These are phyloP conservation scores for Buxus sempervirens DNA, from an alignment of 164 flowering plant species.

Conservation along the genomic window DNA sequence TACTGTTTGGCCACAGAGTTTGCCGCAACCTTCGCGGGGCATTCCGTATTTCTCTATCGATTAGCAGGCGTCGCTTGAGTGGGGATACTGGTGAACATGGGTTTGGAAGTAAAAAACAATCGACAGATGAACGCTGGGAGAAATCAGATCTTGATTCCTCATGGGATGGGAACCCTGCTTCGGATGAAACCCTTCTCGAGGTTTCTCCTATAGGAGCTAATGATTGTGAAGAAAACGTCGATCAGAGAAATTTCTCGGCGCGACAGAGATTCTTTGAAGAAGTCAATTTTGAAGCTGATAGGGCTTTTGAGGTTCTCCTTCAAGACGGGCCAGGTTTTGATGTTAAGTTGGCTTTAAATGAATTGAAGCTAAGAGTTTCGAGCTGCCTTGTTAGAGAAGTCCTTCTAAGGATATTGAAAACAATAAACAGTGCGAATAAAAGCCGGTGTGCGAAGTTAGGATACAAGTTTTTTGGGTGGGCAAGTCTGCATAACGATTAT, in stretches of 20 bases:
- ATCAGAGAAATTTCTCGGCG: constrained; percentile 5
- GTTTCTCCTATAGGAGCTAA: neutral
- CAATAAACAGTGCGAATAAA: constrained; percentile 34
- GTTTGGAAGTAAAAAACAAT: constrained; percentile 2
- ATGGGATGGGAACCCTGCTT: neutral
- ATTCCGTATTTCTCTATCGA: constrained; percentile 5
- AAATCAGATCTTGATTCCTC: constrained; percentile 13
- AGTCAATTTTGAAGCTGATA: constrained; percentile 38
- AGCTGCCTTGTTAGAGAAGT: constrained; percentile 67
- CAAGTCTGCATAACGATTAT: constrained; percentile 52
- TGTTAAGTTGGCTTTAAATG: constrained; percentile 46
- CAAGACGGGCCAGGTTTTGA: constrained; percentile 79
- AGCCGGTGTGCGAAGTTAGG: constrained; percentile 59
- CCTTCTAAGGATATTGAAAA: constrained; percentile 50
- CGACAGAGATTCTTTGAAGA: constrained; percentile 31
- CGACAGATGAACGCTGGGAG: constrained; percentile 1
- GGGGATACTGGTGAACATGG: neutral
- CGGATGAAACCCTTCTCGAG: neutral
- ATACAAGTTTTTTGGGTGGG: constrained; percentile 82
- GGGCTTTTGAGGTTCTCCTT: constrained; percentile 46
- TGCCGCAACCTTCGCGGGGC: neutral
- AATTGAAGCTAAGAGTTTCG: constrained; percentile 45
- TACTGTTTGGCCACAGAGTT: constrained; percentile 10
- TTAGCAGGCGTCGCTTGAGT: constrained; percentile 10
- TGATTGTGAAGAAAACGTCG: constrained; percentile 7